Conservation (phyloP, 2,329 filamentous ascomycete genomes). For the Cytospora schulzeri region DNA sequence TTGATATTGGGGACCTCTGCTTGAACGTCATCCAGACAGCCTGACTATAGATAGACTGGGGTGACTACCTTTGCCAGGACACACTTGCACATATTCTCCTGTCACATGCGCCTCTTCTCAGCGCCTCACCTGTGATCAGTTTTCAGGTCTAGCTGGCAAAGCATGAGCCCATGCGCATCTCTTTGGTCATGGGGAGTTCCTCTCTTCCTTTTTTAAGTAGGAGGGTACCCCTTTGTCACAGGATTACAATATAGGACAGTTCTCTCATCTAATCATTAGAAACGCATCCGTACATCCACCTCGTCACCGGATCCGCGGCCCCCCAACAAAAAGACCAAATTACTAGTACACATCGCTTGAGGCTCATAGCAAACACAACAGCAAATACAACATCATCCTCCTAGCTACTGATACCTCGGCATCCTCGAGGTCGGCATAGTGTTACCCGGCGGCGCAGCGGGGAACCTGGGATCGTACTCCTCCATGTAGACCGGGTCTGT, state of each 20-base stretch:
- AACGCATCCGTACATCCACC: neutral
- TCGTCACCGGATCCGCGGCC: neutral
- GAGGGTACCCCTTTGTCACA: neutral
- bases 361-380: neutral
- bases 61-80: no score
- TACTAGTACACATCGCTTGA: neutral
- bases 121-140: no score
- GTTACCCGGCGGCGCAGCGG: conserved; percentile 34
- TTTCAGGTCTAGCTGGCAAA: no score
- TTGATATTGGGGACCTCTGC: no score
- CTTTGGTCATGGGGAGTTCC: neutral
- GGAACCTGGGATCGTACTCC: conserved; percentile 49
- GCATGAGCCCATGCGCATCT: neutral
- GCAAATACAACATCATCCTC: neutral
- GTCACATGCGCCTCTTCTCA: no score
- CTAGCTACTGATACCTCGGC: conserved; percentile 20
- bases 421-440: conserved; percentile 13
- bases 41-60: no score
- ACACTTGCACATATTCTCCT: no score
- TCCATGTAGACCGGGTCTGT: conserved; percentile 37
- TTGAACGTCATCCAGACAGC: no score
- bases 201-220: neutral
- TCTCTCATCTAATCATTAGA: neutral
- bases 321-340: no score
- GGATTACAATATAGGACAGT: neutral